phyloP scores from a whole-genome alignment of 768 basidiomycete species.

The Collybia sp. region DNA sequence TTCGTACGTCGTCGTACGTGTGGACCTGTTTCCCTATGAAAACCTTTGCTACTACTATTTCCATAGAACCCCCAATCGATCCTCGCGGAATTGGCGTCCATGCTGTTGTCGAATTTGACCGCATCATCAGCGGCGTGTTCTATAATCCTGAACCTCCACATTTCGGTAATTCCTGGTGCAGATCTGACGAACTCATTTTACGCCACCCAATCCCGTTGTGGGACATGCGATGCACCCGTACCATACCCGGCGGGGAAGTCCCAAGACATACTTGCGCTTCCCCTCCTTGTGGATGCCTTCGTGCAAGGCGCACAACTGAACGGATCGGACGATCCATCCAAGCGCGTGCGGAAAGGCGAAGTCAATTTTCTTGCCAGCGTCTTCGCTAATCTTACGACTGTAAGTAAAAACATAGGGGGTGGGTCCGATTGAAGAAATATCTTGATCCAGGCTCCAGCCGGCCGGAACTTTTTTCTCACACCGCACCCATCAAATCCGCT shows the following conservation, averaged over 20 bases:
- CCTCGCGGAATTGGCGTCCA: constrained; percentile 92
- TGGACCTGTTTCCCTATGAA: background rate
- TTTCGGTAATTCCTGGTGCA: constrained; percentile 53
- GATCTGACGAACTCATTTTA: constrained; percentile 54
- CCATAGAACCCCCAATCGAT: constrained; percentile 82
- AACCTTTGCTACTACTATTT: constrained; percentile 3
- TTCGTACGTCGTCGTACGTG: constrained; percentile 84
- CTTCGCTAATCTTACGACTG: constrained; percentile 86
- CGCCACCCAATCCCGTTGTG: constrained; percentile 73
- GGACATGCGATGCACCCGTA: constrained; percentile 71
- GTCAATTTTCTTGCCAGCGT: constrained; percentile 92
- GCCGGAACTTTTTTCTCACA: constrained; percentile 76
- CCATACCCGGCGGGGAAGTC: constrained; percentile 60
- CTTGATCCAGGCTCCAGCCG: constrained; percentile 55
- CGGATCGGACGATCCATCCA: constrained; percentile 41
- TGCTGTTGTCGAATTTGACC: constrained; percentile 94
- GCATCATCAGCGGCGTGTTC: constrained; percentile 66
- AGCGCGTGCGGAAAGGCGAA: constrained; percentile 63
- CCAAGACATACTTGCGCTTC: constrained; percentile 57
- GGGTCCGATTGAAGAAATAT: background rate
- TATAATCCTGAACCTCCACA: constrained; percentile 56
- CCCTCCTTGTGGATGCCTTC: constrained; percentile 88
- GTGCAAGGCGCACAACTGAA: constrained; percentile 62
- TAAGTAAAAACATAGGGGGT: constrained; percentile 29
- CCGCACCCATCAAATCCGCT: constrained; percentile 52